These are phyloP conservation scores for Ascochyta viciae-villosae DNA, from an alignment of 2,329 filamentous ascomycete species.

Conservation along the genomic window DNA sequence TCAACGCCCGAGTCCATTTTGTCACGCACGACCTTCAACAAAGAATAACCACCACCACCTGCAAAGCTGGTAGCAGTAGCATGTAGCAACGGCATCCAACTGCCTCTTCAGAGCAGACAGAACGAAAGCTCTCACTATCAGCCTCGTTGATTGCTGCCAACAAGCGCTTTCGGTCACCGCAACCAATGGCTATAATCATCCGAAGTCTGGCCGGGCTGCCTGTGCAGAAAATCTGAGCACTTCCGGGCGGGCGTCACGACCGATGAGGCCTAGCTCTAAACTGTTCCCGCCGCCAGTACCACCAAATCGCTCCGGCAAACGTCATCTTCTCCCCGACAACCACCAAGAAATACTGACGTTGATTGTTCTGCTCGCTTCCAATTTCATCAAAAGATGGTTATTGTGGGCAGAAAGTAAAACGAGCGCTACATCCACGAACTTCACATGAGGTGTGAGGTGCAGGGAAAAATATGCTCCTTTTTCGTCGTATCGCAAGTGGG, in stretches of 20 bases:
- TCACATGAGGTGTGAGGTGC: no score
- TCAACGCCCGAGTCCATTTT: background rate
- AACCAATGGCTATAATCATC: background rate
- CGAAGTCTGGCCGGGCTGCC: conserved; percentile 14
- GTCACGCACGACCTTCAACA: conserved; percentile 3
- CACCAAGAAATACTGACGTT: background rate
- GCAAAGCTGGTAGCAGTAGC: background rate
- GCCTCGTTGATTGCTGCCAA: no score
- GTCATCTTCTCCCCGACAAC: conserved; percentile 3
- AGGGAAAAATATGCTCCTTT: no score
- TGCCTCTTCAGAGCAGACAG: background rate
- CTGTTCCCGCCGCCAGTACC: conserved; percentile 7
- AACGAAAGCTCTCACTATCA: no score
- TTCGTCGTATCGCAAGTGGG: background rate
- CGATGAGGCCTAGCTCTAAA: background rate
- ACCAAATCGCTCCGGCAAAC: conserved; percentile 2
- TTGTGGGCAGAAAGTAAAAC: background rate
- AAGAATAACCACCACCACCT: background rate
- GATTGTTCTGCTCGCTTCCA: conserved; percentile 2
- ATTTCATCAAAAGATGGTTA: background rate
- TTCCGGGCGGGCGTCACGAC: background rate
- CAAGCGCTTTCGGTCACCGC: no score
- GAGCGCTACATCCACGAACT: no score
- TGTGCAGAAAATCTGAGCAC: conserved; percentile 3
- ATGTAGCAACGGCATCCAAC: background rate